Evolutionary conservation across 352 stramenopile species (phyloP).

Genomic region (Globisporangium abappressorium): DNA sequence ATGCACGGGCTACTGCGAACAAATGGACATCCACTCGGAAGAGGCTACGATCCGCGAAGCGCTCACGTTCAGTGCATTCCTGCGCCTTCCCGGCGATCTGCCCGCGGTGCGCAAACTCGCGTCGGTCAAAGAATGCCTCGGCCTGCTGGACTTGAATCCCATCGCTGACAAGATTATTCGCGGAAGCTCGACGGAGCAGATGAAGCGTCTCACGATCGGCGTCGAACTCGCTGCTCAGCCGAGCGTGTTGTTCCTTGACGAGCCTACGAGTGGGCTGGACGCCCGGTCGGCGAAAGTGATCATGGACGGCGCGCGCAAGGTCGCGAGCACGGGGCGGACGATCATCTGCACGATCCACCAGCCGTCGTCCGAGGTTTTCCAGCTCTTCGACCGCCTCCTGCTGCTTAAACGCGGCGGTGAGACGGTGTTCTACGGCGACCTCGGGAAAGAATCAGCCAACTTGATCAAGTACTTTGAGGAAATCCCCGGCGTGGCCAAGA

Average conservation of each 20-base stretch:
- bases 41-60: slow-evolving; percentile 88
- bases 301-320: slow-evolving; percentile 46
- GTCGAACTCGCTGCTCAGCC: slow-evolving; percentile 82
- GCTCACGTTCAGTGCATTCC: slow-evolving; percentile 87
- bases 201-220: slow-evolving; percentile 52
- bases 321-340: slow-evolving; percentile 13
- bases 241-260: slow-evolving; percentile 64
- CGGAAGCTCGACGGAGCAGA: slow-evolving; percentile 28
- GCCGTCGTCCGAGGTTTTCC: slow-evolving; percentile 71
- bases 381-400: slow-evolving; percentile 70
- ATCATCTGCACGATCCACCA: slow-evolving; percentile 87
- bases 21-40: slow-evolving; percentile 87
- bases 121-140: slow-evolving; percentile 21
- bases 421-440: slow-evolving; percentile 33
- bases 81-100: slow-evolving; percentile 39
- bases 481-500: slow-evolving; percentile 20
- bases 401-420: slow-evolving; percentile 47
- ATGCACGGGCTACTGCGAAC: slow-evolving; percentile 48
- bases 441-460: slow-evolving; percentile 22
- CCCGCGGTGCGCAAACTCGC: slow-evolving; percentile 11
- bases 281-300: slow-evolving; percentile 45
- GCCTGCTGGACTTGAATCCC: slow-evolving; percentile 19
- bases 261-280: slow-evolving; percentile 47
- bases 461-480: slow-evolving; percentile 32
- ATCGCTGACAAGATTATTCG: slow-evolving; percentile 28